Percentiles rank a stretch among this genome's conserved stretches.
These are phyloP conservation scores for Adansonia madagascariensis DNA, from an alignment of 441 rosid genomes.

Conservation along the genomic window DNA sequence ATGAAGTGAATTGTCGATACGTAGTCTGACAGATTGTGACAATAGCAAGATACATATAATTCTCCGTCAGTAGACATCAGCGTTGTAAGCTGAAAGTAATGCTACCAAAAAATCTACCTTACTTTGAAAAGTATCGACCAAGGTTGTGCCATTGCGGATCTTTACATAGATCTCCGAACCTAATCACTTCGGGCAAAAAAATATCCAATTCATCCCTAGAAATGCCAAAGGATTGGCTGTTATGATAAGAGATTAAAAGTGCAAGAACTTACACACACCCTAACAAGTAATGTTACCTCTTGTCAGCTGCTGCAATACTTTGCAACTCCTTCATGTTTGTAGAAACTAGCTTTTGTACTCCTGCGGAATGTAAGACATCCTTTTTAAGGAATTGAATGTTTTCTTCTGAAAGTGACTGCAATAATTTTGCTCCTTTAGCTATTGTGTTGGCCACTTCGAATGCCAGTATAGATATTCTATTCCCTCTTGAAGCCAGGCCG, in stretches of 20 bases:
- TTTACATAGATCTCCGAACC: conserved; percentile 87
- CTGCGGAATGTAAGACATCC: conserved; percentile 67
- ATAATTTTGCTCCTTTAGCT: conserved; percentile 72
- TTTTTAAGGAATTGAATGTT: conserved; percentile 60
- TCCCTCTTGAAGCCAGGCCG: conserved; percentile 57
- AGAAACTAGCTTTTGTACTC: conserved; percentile 72
- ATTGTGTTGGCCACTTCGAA: conserved; percentile 93
- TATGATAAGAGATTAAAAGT: neutral
- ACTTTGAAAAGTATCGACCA: conserved; percentile 71
- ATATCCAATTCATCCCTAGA: conserved; percentile 81
- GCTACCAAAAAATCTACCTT: conserved; percentile 32
- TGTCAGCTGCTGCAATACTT: conserved; percentile 79
- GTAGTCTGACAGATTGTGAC: conserved; percentile 55
- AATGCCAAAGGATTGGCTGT: conserved; percentile 1
- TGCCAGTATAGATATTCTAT: conserved; percentile 61
- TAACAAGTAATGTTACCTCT: conserved; percentile 53
- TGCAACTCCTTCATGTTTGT: conserved; percentile 64
- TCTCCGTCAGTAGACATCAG: conserved; percentile 28
- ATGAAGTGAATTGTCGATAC: conserved; percentile 45
- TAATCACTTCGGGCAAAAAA: conserved; percentile 71
- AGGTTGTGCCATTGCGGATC: conserved; percentile 91
- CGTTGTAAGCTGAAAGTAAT: neutral
- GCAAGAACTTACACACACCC: conserved; percentile 6
- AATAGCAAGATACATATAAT: conserved; percentile 25
- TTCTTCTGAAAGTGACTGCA: conserved; percentile 74